phyloP scores from a whole-genome alignment of 192 early-diverging fungal species.

The Globomyces pollinis-pini region DNA sequence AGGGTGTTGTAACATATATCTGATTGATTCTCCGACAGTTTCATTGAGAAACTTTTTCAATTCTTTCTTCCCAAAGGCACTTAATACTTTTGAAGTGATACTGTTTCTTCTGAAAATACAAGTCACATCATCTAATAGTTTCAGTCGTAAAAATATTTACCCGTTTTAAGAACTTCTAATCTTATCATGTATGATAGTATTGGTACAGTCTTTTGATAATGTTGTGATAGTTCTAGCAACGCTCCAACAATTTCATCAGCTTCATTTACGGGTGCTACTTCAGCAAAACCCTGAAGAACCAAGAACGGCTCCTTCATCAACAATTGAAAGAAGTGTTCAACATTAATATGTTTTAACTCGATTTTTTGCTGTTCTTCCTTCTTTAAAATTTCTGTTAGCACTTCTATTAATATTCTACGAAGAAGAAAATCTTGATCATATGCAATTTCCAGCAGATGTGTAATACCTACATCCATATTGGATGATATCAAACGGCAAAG shows the following conservation, averaged over 20 bases:
- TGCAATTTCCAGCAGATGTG: constrained; percentile 79
- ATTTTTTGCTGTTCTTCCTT: constrained; percentile 55
- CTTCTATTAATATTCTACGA: constrained; percentile 84
- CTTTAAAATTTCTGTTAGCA: constrained; percentile 85
- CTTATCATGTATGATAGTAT: background rate
- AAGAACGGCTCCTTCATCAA: constrained; percentile 19
- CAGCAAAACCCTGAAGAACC: constrained; percentile 59
- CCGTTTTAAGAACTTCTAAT: background rate
- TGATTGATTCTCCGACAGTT: constrained; percentile 73
- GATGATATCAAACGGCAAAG: constrained; percentile 84
- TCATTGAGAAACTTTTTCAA: constrained; percentile 73
- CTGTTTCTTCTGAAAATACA: constrained; percentile 90
- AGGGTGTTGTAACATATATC: constrained; percentile 54
- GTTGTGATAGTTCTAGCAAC: constrained; percentile 74
- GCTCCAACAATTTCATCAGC: constrained; percentile 80
- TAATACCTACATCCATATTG: constrained; percentile 87
- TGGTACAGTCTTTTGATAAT: constrained; percentile 45
- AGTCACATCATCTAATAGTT: constrained; percentile 46
- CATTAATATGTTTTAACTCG: constrained; percentile 54
- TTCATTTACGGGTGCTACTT: constrained; percentile 77
- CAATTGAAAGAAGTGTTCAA: constrained; percentile 70
- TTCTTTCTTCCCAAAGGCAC: constrained; percentile 72
- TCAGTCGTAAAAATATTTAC: background rate
- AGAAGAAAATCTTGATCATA: constrained; percentile 88
- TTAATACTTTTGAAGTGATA: constrained; percentile 81